Evolutionary conservation across 2,329 filamentous ascomycete genomes (phyloP).

Genomic region (Phoma sp.): DNA sequence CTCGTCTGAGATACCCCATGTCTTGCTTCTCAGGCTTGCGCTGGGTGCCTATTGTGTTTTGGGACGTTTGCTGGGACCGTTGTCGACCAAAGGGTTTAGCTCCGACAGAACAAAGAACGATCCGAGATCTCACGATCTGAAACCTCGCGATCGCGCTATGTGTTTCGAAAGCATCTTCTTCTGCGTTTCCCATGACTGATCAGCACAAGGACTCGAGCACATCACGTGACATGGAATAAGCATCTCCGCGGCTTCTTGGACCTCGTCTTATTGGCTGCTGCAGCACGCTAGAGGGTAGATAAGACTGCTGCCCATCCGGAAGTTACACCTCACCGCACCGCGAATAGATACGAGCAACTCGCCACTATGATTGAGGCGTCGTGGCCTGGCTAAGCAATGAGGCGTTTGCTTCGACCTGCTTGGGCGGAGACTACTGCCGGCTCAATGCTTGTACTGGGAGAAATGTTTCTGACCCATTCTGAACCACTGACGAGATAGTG

Average conservation of each 20-base stretch:
- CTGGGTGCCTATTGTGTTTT: not conserved
- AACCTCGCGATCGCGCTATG: not conserved
- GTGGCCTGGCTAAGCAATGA: constrained; percentile 13
- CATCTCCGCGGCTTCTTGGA: constrained; percentile 11
- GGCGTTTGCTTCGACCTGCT: constrained; percentile 17
- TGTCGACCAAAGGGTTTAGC: not conserved
- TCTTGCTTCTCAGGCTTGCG: constrained; percentile 3
- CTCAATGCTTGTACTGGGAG: too few relatives aligned
- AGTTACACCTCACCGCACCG: constrained; percentile 8
- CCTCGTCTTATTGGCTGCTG: not conserved
- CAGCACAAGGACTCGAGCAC: not conserved
- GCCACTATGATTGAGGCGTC: constrained; percentile 5
- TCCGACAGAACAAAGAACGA: not conserved
- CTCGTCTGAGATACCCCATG: constrained; percentile 8
- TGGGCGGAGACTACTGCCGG: not conserved
- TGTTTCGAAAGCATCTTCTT: not conserved
- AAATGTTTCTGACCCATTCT: too few relatives aligned
- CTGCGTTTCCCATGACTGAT: not conserved
- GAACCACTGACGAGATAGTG: too few relatives aligned
- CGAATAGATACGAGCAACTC: constrained; percentile 14
- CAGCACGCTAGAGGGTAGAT: constrained; percentile 4
- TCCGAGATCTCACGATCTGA: not conserved
- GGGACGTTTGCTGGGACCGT: not conserved
- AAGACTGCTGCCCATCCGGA: constrained; percentile 6
- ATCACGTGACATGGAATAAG: constrained; percentile 11